phyloP scores from a whole-genome alignment of 345 rosid species.

The Clausena lansium region DNA sequence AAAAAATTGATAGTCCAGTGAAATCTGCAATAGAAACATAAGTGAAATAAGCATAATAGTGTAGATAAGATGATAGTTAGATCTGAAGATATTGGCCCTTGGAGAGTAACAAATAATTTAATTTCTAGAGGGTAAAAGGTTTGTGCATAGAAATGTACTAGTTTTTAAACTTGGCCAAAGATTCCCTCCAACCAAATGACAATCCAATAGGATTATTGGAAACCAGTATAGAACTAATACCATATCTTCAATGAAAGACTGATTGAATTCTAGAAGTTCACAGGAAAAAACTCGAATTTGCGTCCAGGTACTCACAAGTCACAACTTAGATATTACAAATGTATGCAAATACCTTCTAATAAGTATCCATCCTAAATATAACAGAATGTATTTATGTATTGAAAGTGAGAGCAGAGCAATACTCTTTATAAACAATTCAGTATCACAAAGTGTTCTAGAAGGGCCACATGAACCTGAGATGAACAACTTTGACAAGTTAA shows the following conservation, averaged over 20 bases:
- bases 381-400: not conserved
- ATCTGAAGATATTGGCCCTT: not conserved
- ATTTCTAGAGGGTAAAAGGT: not conserved
- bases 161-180: not conserved
- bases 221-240: not conserved
- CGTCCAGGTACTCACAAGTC: not conserved
- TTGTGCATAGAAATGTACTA: not conserved
- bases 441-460: constrained; percentile 12
- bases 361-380: not conserved
- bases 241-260: not conserved
- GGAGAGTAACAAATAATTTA: not conserved
- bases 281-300: not conserved
- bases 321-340: not conserved
- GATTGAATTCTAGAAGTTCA: not conserved
- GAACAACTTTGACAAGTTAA: constrained; percentile 74
- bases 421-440: not conserved
- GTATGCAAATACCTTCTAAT: not conserved
- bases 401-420: not conserved
- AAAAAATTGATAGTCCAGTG: constrained; percentile 80
- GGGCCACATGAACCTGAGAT: constrained; percentile 54
- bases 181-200: not conserved
- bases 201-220: not conserved
- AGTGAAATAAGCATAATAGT: not conserved
- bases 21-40: constrained; percentile 51
- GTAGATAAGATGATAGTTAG: not conserved